These are phyloP conservation scores for Chlamydomonas sphaeroides DNA, from an alignment of 139 green algal genomes.

Conservation along the genomic window DNA sequence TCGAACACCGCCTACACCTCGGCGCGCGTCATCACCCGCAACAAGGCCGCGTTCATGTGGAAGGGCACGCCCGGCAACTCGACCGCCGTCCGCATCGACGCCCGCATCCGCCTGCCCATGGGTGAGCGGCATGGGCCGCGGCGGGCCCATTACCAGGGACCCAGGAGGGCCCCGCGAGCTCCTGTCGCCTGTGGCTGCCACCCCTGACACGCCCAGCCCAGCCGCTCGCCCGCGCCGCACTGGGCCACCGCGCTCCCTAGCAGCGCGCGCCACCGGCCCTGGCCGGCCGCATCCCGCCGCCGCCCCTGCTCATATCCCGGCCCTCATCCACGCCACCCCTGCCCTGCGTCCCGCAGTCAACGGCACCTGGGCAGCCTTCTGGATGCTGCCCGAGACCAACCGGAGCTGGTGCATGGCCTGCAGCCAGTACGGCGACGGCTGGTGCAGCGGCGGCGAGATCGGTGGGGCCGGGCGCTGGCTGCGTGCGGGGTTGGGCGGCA, in stretches of 20 bases:
- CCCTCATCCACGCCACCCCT: neutral
- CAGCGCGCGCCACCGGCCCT: too few species aligned
- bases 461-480: neutral
- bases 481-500: neutral
- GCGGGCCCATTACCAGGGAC: too few species aligned
- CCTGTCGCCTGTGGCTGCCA: too few species aligned
- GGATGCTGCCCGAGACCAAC: conserved; percentile 18
- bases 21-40: neutral
- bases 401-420: neutral
- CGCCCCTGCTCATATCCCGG: neutral
- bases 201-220: too few species aligned
- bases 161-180: too few species aligned
- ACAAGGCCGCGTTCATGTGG: conserved; percentile 15
- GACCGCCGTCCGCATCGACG: neutral
- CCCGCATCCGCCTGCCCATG: neutral
- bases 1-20: neutral
- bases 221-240: too few species aligned
- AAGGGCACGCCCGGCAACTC: neutral
- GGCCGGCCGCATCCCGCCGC: neutral
- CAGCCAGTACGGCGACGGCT: conserved; percentile 9
- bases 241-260: too few species aligned
- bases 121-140: neutral
- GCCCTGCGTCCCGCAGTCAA: neutral
- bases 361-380: conserved; percentile 14
- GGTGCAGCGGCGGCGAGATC: conserved; percentile 27